Evolutionary conservation across 140 eudicot species (phyloP).

Genomic region (Oenanthe javanica): DNA sequence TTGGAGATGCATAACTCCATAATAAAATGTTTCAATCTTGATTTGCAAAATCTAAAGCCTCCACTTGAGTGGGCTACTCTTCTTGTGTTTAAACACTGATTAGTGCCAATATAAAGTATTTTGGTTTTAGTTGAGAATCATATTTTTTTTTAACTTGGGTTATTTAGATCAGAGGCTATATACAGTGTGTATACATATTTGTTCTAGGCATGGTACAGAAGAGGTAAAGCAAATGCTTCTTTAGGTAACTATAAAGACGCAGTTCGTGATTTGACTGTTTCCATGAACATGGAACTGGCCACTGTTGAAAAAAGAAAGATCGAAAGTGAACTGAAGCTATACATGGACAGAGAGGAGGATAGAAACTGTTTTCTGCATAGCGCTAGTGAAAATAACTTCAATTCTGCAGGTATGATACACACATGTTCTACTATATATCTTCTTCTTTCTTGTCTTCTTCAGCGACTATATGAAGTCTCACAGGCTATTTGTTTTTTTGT

Average conservation of each 20-base stretch:
- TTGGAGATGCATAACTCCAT: not conserved
- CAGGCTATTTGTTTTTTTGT: not conserved
- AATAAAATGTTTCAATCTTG: not conserved
- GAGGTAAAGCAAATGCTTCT: constrained; percentile 77
- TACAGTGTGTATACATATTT: not conserved
- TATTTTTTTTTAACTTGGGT: not conserved
- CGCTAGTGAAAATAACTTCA: constrained; percentile 18
- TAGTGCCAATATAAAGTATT: not conserved
- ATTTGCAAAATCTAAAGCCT: not conserved
- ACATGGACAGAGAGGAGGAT: constrained; percentile 24
- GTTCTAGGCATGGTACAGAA: constrained; percentile 88
- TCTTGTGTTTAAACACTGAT: not conserved
- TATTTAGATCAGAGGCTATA: not conserved
- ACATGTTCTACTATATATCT: not conserved
- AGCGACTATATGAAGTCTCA: not conserved
- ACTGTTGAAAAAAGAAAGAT: constrained; percentile 66
- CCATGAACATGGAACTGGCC: constrained; percentile 54
- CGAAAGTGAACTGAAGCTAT: constrained; percentile 45
- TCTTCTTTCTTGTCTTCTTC: not conserved
- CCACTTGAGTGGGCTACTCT: not conserved
- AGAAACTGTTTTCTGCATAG: constrained; percentile 17
- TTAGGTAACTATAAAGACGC: constrained; percentile 61
- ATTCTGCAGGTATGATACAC: constrained; percentile 24
- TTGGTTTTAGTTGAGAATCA: not conserved
- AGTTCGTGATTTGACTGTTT: constrained; percentile 50